Evolutionary conservation across 1,284 basidiomycete species (phyloP).

Genomic region (Pascua guehoae): DNA sequence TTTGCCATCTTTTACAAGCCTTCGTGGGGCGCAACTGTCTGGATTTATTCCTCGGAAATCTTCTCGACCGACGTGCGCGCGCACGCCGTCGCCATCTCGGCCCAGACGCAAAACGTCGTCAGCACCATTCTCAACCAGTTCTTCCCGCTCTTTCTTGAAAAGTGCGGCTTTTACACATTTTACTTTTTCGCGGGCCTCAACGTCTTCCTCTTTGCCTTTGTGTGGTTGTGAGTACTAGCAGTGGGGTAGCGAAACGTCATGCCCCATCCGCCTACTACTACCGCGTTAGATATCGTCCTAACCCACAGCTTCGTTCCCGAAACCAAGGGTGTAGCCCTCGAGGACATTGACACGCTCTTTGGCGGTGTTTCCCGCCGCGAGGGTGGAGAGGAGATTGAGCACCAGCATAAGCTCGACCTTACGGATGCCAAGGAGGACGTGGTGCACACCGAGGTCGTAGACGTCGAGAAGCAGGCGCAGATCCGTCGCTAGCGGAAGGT

Average conservation of each 20-base stretch:
- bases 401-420: too few species aligned
- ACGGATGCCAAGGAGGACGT: too few species aligned
- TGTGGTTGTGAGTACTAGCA: neutral
- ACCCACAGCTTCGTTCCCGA: neutral
- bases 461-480: too few species aligned
- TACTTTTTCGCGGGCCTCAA: constrained; percentile 9
- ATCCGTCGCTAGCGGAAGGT: too few species aligned
- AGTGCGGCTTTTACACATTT: constrained; percentile 10
- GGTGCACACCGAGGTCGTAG: too few species aligned
- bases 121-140: constrained; percentile 20
- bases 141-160: constrained; percentile 9
- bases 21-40: constrained; percentile 25
- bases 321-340: constrained; percentile 1
- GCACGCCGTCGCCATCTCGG: constrained; percentile 18
- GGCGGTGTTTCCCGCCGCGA: neutral
- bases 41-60: constrained; percentile 22
- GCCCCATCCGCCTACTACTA: too few species aligned
- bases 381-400: neutral
- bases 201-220: neutral
- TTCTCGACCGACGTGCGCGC: constrained; percentile 22
- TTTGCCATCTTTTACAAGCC: constrained; percentile 1
- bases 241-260: too few species aligned
- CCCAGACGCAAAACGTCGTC: constrained; percentile 21
- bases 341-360: constrained; percentile 5
- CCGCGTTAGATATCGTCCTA: too few species aligned